Conservation (phyloP, 129 eudicot species). For the Ambrosia artemisiifolia region DNA sequence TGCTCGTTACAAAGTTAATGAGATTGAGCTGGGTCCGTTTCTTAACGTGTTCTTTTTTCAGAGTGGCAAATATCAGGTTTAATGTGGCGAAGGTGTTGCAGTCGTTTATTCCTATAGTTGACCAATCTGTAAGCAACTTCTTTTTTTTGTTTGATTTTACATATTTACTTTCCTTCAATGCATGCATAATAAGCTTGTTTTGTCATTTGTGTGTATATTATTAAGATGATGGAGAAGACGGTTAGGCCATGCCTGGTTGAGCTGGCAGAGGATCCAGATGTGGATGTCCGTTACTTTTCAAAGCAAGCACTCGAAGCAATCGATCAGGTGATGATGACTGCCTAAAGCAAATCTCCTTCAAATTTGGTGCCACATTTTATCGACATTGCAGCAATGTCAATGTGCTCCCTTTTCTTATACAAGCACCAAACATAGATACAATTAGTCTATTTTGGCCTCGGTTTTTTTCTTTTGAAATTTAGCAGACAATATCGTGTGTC, state of each 20-base stretch:
- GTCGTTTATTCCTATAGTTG: conserved; percentile 78
- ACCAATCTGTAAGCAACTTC: conserved; percentile 66
- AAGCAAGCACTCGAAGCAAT: conserved; percentile 92
- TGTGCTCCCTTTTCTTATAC: neutral
- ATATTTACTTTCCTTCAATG: neutral
- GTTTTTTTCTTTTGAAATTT: neutral
- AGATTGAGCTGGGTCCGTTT: neutral
- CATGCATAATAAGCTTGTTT: neutral
- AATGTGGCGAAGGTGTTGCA: conserved; percentile 97
- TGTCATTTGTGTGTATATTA: neutral
- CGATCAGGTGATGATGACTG: conserved; percentile 85
- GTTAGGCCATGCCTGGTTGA: conserved; percentile 81
- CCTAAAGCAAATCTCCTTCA: conserved; percentile 29
- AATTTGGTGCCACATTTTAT: conserved; percentile 10
- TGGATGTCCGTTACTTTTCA: conserved; percentile 89
- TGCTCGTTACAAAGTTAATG: neutral
- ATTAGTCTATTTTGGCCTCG: conserved; percentile 12
- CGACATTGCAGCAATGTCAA: conserved; percentile 19
- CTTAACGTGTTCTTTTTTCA: conserved; percentile 23
- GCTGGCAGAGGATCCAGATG: conserved; percentile 95
- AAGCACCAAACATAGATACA: conserved; percentile 25
- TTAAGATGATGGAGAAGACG: conserved; percentile 76
- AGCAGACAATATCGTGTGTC: conserved; percentile 10
- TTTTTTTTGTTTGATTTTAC: neutral
- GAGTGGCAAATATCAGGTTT: conserved; percentile 96